A percentile compares a stretch with the other conserved stretches of the same genome.
Evolutionary conservation across 306 rosid genomes (phyloP).

Genomic region (Gleditsia sinensis): DNA sequence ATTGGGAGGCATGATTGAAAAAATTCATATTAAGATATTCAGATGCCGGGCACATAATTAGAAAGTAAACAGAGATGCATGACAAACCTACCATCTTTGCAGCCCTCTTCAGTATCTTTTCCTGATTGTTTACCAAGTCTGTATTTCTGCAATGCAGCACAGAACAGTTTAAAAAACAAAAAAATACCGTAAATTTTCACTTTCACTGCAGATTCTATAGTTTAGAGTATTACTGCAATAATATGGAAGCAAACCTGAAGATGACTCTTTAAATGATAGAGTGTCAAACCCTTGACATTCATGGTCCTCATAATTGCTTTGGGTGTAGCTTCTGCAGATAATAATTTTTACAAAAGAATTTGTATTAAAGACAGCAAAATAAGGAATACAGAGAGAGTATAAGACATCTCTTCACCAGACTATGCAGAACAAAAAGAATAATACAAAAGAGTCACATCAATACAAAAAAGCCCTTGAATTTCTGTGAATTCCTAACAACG

Average conservation of each 20-base stretch:
- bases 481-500: neutral
- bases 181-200: neutral
- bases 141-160: neutral
- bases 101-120: neutral
- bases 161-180: neutral
- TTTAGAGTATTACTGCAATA: neutral
- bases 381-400: neutral
- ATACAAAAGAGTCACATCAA: neutral
- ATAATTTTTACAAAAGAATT: neutral
- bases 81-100: slow-evolving; percentile 12
- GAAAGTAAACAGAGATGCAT: neutral
- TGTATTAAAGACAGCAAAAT: neutral
- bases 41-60: neutral
- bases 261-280: slow-evolving; percentile 14
- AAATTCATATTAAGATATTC: neutral
- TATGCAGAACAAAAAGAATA: neutral
- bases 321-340: slow-evolving; percentile 12
- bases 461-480: neutral
- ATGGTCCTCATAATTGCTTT: slow-evolving; percentile 7
- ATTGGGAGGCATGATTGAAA: neutral
- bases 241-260: neutral
- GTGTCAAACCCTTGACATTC: slow-evolving; percentile 13
- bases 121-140: slow-evolving; percentile 13
- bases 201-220: neutral
- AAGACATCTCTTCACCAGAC: neutral